These are phyloP conservation scores for Corymbia maculata DNA, from an alignment of 345 rosid species.

Conservation along the genomic window DNA sequence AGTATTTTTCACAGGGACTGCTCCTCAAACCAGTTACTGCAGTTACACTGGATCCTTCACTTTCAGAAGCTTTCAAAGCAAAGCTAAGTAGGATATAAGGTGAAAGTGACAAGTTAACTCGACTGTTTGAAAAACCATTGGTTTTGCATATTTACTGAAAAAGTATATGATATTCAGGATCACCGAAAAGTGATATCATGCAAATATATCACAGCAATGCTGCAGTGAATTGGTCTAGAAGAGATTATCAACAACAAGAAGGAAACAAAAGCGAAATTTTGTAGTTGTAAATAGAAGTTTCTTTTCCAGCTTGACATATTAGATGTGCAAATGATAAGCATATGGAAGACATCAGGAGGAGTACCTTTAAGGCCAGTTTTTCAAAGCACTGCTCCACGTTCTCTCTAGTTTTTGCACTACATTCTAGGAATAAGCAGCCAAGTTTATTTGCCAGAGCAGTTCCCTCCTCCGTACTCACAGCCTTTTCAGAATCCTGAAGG, in stretches of 20 bases:
- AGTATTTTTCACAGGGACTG: neutral
- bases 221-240: neutral
- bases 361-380: slow-evolving; percentile 83
- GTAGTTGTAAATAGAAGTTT: neutral
- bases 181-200: neutral
- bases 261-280: neutral
- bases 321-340: neutral
- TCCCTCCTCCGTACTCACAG: slow-evolving; percentile 84
- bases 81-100: neutral
- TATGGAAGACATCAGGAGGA: neutral
- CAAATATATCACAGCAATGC: neutral
- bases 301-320: neutral
- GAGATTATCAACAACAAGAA: neutral
- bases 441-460: slow-evolving; percentile 62
- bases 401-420: slow-evolving; percentile 86
- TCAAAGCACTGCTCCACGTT: slow-evolving; percentile 89
- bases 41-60: neutral
- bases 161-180: neutral
- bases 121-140: neutral
- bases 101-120: neutral
- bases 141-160: neutral
- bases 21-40: neutral
- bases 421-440: slow-evolving; percentile 70
- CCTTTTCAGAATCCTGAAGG: slow-evolving; percentile 76
- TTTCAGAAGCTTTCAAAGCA: neutral